Percentiles rank a stretch among this genome's conserved stretches.
These are phyloP conservation scores for Cornus kousa DNA, from an alignment of 148 eudicot species.

Conservation along the genomic window DNA sequence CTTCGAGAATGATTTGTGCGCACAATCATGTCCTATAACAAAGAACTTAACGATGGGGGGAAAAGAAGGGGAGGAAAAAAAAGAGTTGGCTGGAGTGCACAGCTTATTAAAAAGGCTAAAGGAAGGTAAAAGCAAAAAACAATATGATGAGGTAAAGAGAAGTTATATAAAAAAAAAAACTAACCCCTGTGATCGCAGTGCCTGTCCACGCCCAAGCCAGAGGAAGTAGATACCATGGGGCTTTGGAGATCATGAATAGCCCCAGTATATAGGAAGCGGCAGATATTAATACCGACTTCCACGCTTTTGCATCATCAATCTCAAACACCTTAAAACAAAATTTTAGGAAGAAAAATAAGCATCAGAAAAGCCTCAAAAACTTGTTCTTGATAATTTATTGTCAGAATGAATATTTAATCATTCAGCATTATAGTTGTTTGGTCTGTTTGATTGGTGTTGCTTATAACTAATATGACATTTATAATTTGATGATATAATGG, in stretches of 20 bases:
- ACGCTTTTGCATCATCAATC: slow-evolving; percentile 84
- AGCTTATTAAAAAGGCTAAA: not conserved
- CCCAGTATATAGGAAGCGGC: slow-evolving; percentile 82
- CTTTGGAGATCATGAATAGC: slow-evolving; percentile 75
- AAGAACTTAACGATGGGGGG: slow-evolving; percentile 62
- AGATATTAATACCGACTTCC: slow-evolving; percentile 73
- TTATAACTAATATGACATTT: too few species aligned
- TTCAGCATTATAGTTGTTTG: too few species aligned
- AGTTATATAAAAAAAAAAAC: slow-evolving; percentile 22
- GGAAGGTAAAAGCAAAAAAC: not conserved
- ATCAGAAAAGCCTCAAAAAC: slow-evolving; percentile 5
- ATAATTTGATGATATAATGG: too few species aligned
- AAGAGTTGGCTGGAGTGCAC: slow-evolving; percentile 13
- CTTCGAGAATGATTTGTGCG: slow-evolving; percentile 92
- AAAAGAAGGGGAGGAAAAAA: slow-evolving; percentile 13
- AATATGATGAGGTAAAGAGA: not conserved
- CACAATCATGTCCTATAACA: slow-evolving; percentile 97
- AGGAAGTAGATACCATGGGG: slow-evolving; percentile 97
- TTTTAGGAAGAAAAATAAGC: slow-evolving; percentile 4
- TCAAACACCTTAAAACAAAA: slow-evolving; percentile 66
- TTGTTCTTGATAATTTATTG: too few species aligned
- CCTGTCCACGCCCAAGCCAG: slow-evolving; percentile 99
- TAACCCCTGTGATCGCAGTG: slow-evolving; percentile 90
- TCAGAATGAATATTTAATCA: too few species aligned
- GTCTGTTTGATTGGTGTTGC: too few species aligned